Evolutionary conservation across 805 yeast species (phyloP).

Genomic region (Ogataea populi-albae): DNA sequence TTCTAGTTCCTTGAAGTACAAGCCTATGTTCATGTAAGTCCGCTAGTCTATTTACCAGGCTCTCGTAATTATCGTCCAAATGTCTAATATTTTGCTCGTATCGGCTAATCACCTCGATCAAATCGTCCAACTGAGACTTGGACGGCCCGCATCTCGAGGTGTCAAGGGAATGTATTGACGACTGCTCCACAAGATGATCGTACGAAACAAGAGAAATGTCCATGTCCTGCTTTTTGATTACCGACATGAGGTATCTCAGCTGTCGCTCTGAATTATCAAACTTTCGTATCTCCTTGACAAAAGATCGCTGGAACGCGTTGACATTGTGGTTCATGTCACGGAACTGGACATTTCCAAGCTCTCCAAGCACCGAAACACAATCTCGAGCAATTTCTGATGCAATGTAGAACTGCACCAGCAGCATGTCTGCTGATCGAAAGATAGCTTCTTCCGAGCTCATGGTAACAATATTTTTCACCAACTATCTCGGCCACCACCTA

Average conservation of each 20-base stretch:
- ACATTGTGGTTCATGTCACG: conserved; percentile 82
- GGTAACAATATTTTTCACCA: conserved; percentile 33
- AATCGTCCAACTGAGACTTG: conserved; percentile 69
- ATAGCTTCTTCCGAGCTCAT: conserved; percentile 24
- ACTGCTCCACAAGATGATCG: conserved; percentile 24
- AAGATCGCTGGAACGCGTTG: conserved; percentile 83
- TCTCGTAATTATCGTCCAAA: conserved; percentile 65
- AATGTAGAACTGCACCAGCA: conserved; percentile 84
- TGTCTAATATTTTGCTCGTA: conserved; percentile 72
- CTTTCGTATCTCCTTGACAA: conserved; percentile 80
- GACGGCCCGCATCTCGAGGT: conserved; percentile 17
- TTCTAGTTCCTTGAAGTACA: conserved; percentile 40
- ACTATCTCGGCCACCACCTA: too few species aligned
- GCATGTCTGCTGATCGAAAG: conserved; percentile 87
- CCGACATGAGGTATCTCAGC: conserved; percentile 50
- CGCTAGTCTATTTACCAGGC: conserved; percentile 54
- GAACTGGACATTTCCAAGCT: conserved; percentile 81
- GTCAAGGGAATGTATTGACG: conserved; percentile 14
- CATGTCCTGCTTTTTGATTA: conserved; percentile 50
- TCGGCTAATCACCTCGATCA: conserved; percentile 53
- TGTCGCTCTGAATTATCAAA: conserved; percentile 90
- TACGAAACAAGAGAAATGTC: conserved; percentile 23
- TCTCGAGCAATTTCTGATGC: conserved; percentile 90
- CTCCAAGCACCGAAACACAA: conserved; percentile 81
- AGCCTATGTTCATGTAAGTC: conserved; percentile 67